Conservation (phyloP, 192 early-diverging fungal species). For the Chytriomyces sp. region DNA sequence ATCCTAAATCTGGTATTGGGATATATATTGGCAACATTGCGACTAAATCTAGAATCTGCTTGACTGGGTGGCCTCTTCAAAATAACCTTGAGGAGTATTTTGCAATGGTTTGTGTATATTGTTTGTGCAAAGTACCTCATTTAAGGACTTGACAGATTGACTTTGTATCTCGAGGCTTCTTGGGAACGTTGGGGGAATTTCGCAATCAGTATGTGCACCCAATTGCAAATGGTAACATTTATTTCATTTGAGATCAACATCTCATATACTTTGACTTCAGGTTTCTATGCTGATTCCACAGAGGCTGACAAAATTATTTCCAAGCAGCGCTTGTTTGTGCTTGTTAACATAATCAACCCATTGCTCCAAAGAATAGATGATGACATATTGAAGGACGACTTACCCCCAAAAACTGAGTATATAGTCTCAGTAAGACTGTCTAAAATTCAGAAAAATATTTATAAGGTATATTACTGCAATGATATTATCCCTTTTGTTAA, state of each 20-base stretch:
- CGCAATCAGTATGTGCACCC: constrained; percentile 25
- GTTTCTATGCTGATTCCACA: constrained; percentile 24
- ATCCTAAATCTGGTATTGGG: constrained; percentile 25
- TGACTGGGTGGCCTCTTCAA: constrained; percentile 87
- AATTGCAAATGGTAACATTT: constrained; percentile 9
- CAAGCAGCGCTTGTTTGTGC: constrained; percentile 15
- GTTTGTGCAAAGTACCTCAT: background rate
- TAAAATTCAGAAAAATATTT: constrained; percentile 57
- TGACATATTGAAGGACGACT: constrained; percentile 38
- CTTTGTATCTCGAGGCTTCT: constrained; percentile 10
- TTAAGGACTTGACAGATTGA: background rate
- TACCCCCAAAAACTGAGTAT: constrained; percentile 75
- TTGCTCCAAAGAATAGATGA: background rate
- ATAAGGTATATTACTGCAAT: constrained; percentile 41
- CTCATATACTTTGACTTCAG: background rate
- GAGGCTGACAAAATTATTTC: constrained; percentile 3
- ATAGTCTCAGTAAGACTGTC: constrained; percentile 67
- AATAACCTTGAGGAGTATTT: constrained; percentile 80
- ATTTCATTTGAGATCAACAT: background rate
- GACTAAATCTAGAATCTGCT: constrained; percentile 64
- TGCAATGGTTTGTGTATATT: constrained; percentile 12
- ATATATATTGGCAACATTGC: constrained; percentile 40
- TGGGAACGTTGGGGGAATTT: constrained; percentile 5
- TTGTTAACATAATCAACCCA: constrained; percentile 24
- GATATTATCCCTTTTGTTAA: background rate